Percentiles rank a stretch among this genome's conserved stretches.
Conservation (phyloP, 257 asterid species). For the Solanum chaucha region DNA sequence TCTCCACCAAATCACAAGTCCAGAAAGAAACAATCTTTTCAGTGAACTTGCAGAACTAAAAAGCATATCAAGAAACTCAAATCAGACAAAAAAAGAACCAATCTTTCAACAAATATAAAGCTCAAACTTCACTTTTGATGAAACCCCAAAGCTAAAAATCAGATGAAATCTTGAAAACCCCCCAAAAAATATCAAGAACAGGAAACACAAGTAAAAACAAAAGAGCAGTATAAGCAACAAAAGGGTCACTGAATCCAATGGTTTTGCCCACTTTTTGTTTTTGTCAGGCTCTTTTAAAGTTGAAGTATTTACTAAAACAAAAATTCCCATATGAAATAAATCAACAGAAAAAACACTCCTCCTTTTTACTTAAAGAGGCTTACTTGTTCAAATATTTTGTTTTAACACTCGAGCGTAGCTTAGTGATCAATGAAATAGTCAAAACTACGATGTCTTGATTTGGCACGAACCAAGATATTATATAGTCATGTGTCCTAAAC, state of each 20-base stretch:
- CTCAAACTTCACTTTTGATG: not conserved
- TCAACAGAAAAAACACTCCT: not conserved
- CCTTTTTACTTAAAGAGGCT: not conserved
- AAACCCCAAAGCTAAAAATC: slow-evolving; percentile 13
- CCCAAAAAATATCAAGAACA: not conserved
- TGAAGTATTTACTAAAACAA: not conserved
- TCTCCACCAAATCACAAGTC: not conserved
- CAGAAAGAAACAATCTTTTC: not conserved
- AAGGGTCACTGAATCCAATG: slow-evolving; percentile 13
- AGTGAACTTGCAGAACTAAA: not conserved
- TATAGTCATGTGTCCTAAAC: no score
- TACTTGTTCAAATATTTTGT: not conserved
- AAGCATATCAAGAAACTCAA: slow-evolving; percentile 9
- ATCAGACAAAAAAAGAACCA: slow-evolving; percentile 8
- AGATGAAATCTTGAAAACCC: not conserved
- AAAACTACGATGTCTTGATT: accelerated
- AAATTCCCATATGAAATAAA: not conserved
- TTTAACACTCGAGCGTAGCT: not conserved
- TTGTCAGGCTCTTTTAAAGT: not conserved
- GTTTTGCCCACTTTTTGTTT: not conserved
- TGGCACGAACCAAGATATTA: no score
- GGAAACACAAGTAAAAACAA: not conserved
- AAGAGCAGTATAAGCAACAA: not conserved
- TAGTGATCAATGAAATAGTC: not conserved
- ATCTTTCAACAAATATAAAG: not conserved